A percentile compares a stretch with the other conserved stretches of the same genome.
Conservation (phyloP, 805 yeast species). For the Myxozyma melibiosi region DNA sequence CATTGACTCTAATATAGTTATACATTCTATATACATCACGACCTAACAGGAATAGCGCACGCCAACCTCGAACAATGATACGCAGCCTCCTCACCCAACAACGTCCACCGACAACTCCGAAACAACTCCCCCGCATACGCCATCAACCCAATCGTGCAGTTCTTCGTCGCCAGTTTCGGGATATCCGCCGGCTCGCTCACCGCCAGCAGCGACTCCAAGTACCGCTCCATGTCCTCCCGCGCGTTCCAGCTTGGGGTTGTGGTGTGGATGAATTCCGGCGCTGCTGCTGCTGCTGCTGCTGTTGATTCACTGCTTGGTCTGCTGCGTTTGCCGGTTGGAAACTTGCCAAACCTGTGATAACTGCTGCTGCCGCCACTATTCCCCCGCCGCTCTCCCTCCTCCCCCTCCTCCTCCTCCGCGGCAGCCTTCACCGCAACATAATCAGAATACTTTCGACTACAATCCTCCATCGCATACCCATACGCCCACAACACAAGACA, state of each 20-base stretch:
- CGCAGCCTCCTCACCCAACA: slow-evolving; percentile 30
- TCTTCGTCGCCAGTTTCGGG: slow-evolving; percentile 16
- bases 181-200: slow-evolving; percentile 19
- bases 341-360: no score
- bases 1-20: slow-evolving; percentile 57
- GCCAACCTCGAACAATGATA: slow-evolving; percentile 25
- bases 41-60: slow-evolving; percentile 22
- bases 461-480: slow-evolving; percentile 29
- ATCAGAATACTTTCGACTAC: slow-evolving; percentile 16
- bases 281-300: background rate
- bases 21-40: slow-evolving; percentile 44
- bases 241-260: slow-evolving; percentile 16
- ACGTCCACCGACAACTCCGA: slow-evolving; percentile 25
- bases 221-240: slow-evolving; percentile 27
- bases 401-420: background rate
- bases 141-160: slow-evolving; percentile 30
- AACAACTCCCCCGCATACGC: slow-evolving; percentile 23
- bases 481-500: slow-evolving; percentile 39
- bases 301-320: no score
- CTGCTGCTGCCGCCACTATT: background rate
- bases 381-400: background rate
- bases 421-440: background rate
- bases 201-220: slow-evolving; percentile 21
- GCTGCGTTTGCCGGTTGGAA: no score
- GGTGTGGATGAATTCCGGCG: background rate